These are phyloP conservation scores for Candida smagusa DNA, from an alignment of 1,139 yeast genomes.

Conservation along the genomic window DNA sequence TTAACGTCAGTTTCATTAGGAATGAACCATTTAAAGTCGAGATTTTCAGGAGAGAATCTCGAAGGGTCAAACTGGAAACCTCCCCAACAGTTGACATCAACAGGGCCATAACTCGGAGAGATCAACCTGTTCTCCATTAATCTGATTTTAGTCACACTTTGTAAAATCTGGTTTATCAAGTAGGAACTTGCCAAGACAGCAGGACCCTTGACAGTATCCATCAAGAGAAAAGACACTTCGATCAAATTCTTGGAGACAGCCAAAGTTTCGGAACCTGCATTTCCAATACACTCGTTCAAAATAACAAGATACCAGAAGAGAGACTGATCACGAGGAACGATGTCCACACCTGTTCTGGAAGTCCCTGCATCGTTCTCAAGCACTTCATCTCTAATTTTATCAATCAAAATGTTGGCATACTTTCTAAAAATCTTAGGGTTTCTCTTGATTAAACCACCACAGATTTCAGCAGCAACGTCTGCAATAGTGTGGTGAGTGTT, in stretches of 20 bases:
- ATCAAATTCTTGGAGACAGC: constrained; percentile 44
- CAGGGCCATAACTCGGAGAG: constrained; percentile 32
- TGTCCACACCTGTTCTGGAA: constrained; percentile 63
- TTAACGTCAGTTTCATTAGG: constrained; percentile 59
- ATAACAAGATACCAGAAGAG: constrained; percentile 72
- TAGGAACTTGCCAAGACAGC: constrained; percentile 46
- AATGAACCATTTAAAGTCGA: constrained; percentile 69
- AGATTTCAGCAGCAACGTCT: constrained; percentile 64
- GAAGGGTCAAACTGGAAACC: constrained; percentile 55
- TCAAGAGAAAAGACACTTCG: constrained; percentile 49
- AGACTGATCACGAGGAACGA: constrained; percentile 74
- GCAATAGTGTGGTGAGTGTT: constrained; percentile 66
- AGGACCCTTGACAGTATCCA: constrained; percentile 69
- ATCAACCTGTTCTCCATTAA: constrained; percentile 55
- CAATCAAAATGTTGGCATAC: constrained; percentile 44
- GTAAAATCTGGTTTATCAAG: constrained; percentile 63
- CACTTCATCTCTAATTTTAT: constrained; percentile 64
- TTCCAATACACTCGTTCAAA: constrained; percentile 68
- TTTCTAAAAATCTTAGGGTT: constrained; percentile 49
- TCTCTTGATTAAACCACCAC: constrained; percentile 66
- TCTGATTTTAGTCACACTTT: constrained; percentile 60
- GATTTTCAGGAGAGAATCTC: constrained; percentile 38
- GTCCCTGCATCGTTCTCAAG: constrained; percentile 84
- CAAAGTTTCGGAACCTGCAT: constrained; percentile 54
- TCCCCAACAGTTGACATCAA: constrained; percentile 67